A percentile compares a stretch with the other conserved stretches of the same genome.
Conservation (phyloP, 805 yeast species). For the Nakazawaea populi region DNA sequence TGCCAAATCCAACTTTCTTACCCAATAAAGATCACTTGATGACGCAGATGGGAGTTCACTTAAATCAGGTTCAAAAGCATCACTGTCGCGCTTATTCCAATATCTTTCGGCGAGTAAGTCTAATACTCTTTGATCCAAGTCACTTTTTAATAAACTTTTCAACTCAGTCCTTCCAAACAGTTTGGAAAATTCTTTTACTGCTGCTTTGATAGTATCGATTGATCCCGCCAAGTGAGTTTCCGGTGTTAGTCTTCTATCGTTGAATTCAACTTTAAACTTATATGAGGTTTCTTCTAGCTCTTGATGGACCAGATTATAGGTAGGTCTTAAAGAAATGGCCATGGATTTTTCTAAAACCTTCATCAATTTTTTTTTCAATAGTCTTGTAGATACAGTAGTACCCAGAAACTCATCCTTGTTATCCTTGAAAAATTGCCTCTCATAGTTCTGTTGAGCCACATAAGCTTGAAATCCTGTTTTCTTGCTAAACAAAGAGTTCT, state of each 20-base stretch:
- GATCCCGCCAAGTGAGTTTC: conserved; percentile 91
- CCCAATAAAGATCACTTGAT: conserved; percentile 80
- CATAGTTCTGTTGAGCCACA: conserved; percentile 63
- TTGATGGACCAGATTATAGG: conserved; percentile 76
- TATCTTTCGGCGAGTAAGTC: conserved; percentile 85
- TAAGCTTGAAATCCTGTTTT: conserved; percentile 56
- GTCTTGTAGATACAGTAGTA: conserved; percentile 70
- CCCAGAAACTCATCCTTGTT: conserved; percentile 54
- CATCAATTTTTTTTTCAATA: conserved; percentile 75
- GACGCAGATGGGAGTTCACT: conserved; percentile 50
- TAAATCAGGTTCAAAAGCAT: conserved; percentile 40
- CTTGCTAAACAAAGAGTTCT: conserved; percentile 44
- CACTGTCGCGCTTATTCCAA: conserved; percentile 66
- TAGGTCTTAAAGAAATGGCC: conserved; percentile 85
- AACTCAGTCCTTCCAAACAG: conserved; percentile 80
- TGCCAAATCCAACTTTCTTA: conserved; percentile 75
- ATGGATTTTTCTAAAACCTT: conserved; percentile 83
- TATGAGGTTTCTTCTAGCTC: conserved; percentile 93
- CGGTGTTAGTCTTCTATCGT: conserved; percentile 90
- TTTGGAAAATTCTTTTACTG: conserved; percentile 81
- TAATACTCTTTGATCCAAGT: conserved; percentile 82
- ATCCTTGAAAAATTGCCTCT: conserved; percentile 55
- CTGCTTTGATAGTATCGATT: conserved; percentile 77
- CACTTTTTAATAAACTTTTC: conserved; percentile 69
- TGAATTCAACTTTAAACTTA: conserved; percentile 92